These are phyloP conservation scores for Fraxinus latifolia DNA, from an alignment of 305 asterid genomes.

Conservation along the genomic window DNA sequence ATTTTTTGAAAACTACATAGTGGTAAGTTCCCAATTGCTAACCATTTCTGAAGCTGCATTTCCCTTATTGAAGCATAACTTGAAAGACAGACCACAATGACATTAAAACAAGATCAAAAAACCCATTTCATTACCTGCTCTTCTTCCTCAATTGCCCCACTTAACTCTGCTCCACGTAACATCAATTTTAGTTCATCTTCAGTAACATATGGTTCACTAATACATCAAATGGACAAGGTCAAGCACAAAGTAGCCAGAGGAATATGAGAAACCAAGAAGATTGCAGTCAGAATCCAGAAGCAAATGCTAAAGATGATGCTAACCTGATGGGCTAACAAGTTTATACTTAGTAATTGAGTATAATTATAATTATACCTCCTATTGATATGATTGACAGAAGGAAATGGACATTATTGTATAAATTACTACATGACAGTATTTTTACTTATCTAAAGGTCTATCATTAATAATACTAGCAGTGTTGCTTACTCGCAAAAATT, in stretches of 20 bases:
- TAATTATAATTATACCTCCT: constrained; percentile 14
- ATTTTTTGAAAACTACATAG: neutral
- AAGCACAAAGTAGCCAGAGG: constrained; percentile 11
- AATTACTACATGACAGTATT: constrained; percentile 9
- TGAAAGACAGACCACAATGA: neutral
- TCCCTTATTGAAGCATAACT: neutral
- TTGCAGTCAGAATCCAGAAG: constrained; percentile 12
- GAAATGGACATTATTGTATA: neutral
- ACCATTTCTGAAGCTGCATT: neutral
- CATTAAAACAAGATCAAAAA: constrained; percentile 15
- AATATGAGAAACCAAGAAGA: constrained; percentile 10
- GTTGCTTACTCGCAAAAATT: neutral
- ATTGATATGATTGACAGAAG: constrained; percentile 10
- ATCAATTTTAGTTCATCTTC: constrained; percentile 97
- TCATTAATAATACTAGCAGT: constrained; percentile 3
- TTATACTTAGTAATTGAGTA: constrained; percentile 9
- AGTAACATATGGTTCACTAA: constrained; percentile 93
- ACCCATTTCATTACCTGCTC: constrained; percentile 64
- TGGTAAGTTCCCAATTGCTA: neutral
- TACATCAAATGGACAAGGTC: constrained; percentile 31
- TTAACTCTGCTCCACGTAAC: constrained; percentile 97
- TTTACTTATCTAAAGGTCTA: constrained; percentile 8
- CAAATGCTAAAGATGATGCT: neutral
- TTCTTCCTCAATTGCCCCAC: constrained; percentile 99
- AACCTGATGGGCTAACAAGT: constrained; percentile 4